These are phyloP conservation scores for Trametes maxima DNA, from an alignment of 768 basidiomycete species.

Conservation along the genomic window DNA sequence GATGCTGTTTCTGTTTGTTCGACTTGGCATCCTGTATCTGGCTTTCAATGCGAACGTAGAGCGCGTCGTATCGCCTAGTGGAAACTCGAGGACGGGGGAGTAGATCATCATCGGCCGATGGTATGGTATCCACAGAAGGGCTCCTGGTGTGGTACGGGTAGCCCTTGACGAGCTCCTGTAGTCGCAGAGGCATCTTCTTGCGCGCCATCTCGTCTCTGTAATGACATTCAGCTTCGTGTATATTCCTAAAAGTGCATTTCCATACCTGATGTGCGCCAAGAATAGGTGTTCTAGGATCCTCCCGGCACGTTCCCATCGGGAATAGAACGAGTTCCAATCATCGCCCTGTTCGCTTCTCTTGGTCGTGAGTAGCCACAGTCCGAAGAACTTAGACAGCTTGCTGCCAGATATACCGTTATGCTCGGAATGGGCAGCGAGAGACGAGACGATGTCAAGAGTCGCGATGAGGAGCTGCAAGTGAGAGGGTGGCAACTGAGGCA, in stretches of 20 bases:
- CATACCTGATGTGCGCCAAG: slow-evolving; percentile 69
- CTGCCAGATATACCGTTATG: slow-evolving; percentile 75
- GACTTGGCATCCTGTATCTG: slow-evolving; percentile 42
- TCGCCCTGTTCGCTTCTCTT: slow-evolving; percentile 51
- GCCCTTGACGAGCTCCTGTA: slow-evolving; percentile 66
- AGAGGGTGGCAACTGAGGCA: slow-evolving; percentile 58
- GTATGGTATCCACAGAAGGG: slow-evolving; percentile 30
- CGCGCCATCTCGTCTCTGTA: slow-evolving; percentile 58
- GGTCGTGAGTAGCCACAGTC: slow-evolving; percentile 68
- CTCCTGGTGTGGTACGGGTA: slow-evolving; percentile 58
- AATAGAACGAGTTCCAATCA: slow-evolving; percentile 68
- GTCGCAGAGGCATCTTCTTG: slow-evolving; percentile 65
- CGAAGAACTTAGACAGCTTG: slow-evolving; percentile 72
- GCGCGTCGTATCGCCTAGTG: slow-evolving; percentile 62
- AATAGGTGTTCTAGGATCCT: slow-evolving; percentile 78
- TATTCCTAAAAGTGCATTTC: neutral
- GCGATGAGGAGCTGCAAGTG: slow-evolving; percentile 61
- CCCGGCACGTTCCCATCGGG: slow-evolving; percentile 73
- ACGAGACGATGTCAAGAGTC: slow-evolving; percentile 64
- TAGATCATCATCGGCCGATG: slow-evolving; percentile 42
- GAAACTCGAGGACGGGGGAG: slow-evolving; percentile 69
- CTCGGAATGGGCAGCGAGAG: slow-evolving; percentile 72
- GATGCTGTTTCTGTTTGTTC: slow-evolving; percentile 48
- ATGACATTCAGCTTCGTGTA: neutral
- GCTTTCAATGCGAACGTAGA: slow-evolving; percentile 68